Conservation (phyloP, 1,284 basidiomycete species). For the Kalmanozyma brasiliensis region DNA sequence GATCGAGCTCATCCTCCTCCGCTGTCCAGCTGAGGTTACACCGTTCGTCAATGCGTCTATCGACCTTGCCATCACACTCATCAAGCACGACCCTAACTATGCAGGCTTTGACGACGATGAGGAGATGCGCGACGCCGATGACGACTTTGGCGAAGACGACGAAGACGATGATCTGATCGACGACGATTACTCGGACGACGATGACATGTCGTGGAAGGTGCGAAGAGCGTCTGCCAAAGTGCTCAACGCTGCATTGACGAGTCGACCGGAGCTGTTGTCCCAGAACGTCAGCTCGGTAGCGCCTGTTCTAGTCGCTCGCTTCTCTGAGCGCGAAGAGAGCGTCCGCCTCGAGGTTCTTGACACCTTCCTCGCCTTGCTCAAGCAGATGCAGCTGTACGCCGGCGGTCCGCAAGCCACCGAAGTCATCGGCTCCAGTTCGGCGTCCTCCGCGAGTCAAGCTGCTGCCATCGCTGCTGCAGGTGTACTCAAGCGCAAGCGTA, state of each 20-base stretch:
- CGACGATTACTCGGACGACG: slow-evolving; percentile 86
- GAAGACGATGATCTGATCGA: slow-evolving; percentile 72
- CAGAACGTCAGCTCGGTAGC: slow-evolving; percentile 85
- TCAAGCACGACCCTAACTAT: slow-evolving; percentile 98
- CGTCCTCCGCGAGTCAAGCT: slow-evolving; percentile 28
- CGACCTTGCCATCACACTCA: slow-evolving; percentile 77
- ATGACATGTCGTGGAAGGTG: slow-evolving; percentile 99
- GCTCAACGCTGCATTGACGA: slow-evolving; percentile 82
- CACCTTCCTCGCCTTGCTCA: slow-evolving; percentile 82
- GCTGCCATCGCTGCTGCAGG: slow-evolving; percentile 54
- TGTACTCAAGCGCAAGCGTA: slow-evolving; percentile 67
- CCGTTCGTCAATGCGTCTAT: slow-evolving; percentile 78
- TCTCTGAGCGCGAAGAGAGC: slow-evolving; percentile 93
- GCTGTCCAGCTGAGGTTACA: slow-evolving; percentile 83
- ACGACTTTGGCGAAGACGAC: slow-evolving; percentile 33
- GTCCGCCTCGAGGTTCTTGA: slow-evolving; percentile 93
- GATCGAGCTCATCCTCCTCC: slow-evolving; percentile 78
- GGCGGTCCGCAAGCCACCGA: slow-evolving; percentile 72
- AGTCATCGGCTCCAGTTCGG: slow-evolving; percentile 71
- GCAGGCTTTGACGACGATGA: slow-evolving; percentile 83
- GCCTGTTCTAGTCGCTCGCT: slow-evolving; percentile 86
- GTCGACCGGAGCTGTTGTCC: slow-evolving; percentile 84
- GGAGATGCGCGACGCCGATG: slow-evolving; percentile 68
- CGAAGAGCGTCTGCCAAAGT: slow-evolving; percentile 91
- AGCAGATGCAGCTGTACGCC: slow-evolving; percentile 75